These are phyloP conservation scores for Paecilomyces niveus DNA, from an alignment of 2,329 filamentous ascomycete species.

Conservation along the genomic window DNA sequence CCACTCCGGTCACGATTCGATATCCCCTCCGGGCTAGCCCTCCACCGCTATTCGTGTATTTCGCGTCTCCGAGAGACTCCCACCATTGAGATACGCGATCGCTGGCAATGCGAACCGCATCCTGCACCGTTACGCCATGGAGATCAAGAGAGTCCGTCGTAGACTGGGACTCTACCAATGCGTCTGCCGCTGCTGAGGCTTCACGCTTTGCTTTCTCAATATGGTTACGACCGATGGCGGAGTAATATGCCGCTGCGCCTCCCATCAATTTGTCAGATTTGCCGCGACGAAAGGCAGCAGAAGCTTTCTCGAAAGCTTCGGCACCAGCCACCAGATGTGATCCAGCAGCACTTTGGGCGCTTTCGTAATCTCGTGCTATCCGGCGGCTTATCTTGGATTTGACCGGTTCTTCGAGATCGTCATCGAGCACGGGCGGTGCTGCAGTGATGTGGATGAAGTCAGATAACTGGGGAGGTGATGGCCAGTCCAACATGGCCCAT, in stretches of 20 bases:
- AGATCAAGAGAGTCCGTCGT: conserved; percentile 59
- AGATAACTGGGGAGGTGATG: conserved; percentile 18
- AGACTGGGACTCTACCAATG: conserved; percentile 62
- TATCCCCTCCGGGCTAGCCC: conserved; percentile 50
- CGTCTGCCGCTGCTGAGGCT: conserved; percentile 62
- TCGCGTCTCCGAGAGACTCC: conserved; percentile 60
- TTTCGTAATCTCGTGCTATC: conserved; percentile 12
- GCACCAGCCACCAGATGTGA: conserved; percentile 41
- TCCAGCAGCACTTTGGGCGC: conserved; percentile 32
- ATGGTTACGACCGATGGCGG: conserved; percentile 61
- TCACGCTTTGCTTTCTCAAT: conserved; percentile 51
- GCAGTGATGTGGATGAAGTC: conserved; percentile 40
- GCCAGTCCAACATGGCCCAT: conserved; percentile 41
- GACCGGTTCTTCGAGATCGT: background rate
- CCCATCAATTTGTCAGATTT: conserved; percentile 67
- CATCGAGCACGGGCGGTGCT: conserved; percentile 15
- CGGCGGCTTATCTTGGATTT: conserved; percentile 1
- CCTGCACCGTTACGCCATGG: conserved; percentile 73
- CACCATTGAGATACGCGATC: conserved; percentile 68
- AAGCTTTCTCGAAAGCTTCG: conserved; percentile 51
- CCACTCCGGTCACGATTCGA: conserved; percentile 73
- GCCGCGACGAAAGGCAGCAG: conserved; percentile 51
- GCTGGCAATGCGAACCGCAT: conserved; percentile 71
- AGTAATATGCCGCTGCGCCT: conserved; percentile 70
- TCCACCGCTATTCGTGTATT: conserved; percentile 40